Base-by-base conservation (phyloP, 1,139 yeast genomes). In the Hyphopichia fennica region DNA sequence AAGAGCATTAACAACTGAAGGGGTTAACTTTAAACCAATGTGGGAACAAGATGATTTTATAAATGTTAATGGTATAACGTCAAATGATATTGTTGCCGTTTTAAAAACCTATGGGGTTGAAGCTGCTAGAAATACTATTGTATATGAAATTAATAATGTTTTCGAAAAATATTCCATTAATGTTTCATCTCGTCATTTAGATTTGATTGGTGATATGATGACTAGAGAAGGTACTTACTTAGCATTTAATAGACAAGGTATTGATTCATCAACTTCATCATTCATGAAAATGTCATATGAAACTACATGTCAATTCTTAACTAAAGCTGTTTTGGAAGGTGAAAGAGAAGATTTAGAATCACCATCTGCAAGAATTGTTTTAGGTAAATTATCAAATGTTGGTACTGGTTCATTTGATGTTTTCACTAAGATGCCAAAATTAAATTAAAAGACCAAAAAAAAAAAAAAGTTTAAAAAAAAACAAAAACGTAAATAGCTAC, bases 211-310 rank as follows among this genome's bases (percentile, higher is more conserved):
- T 50, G 99, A 95, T 67, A 88, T 89, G 91, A 95, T 95, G 99
- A 95, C 99, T 4, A 82, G 99, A 65, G 98, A 93, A 69, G 99
- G 99, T 58, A 81, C 95, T 3, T 95, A 91, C 63, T 73, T 93
- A 63, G 96, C 99, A 22, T 95, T 95, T 75, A 91, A 90, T 69
- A 86, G 99, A 77, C 96, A 90, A 71, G 99, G 99, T 67, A 91
- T 95, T 63, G 98, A 93, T 63, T 79, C 96, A 2, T 83, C 95
- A 18, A 90, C 98, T 2, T 91, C 98, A 10, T 87, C 98, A 27
- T 88, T 95, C 73, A 85, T 90, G 93, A 95, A 95, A 77, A 95
- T 95, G 99, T 89, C 97, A 45, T 95, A 90, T 67, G 99, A 95
- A 71, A 93, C 99, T 38, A 95, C 99, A 2, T 90, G 97, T 73